Percentiles rank a stretch among this genome's conserved stretches.
phyloP scores from a whole-genome alignment of 2,329 filamentous ascomycete genomes.

The Sordariomycetes sp. region DNA sequence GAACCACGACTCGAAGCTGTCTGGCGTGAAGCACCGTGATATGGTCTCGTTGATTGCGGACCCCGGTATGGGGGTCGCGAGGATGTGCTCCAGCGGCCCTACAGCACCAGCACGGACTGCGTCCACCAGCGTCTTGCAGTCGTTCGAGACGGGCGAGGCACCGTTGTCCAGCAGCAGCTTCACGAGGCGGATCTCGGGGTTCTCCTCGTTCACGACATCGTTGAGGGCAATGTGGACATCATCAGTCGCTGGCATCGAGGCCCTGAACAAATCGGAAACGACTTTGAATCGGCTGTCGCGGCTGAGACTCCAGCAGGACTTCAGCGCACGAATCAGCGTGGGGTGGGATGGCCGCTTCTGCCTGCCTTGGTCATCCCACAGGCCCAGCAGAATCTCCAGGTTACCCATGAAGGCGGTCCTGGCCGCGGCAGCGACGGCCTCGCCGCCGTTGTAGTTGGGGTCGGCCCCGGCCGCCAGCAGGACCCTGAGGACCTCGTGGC shows the following conservation, averaged over 20 bases:
- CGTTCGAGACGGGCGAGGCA: constrained; percentile 41
- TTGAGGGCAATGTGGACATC: constrained; percentile 41
- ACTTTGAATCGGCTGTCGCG: constrained; percentile 37
- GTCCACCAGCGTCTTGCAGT: constrained; percentile 42
- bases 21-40: constrained; percentile 30
- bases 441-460: constrained; percentile 44
- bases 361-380: constrained; percentile 27
- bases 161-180: constrained; percentile 38
- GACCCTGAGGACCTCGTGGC: constrained; percentile 36
- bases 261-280: constrained; percentile 39
- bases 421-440: constrained; percentile 45
- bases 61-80: constrained; percentile 28
- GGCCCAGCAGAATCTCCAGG: constrained; percentile 40
- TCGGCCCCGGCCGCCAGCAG: constrained; percentile 44
- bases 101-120: constrained; percentile 29
- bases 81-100: constrained; percentile 29
- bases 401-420: constrained; percentile 39
- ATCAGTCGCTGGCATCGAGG: constrained; percentile 36
- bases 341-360: constrained; percentile 37
- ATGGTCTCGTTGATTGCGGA: constrained; percentile 37
- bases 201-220: constrained; percentile 43
- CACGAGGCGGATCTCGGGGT: constrained; percentile 36
- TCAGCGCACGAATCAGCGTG: constrained; percentile 40
- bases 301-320: constrained; percentile 42
- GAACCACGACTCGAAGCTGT: constrained; percentile 33